Evolutionary conservation across 805 yeast species (phyloP), one percentile per base, ranked within the genome.

Genomic region (Kockiozyma suomiensis): DNA sequence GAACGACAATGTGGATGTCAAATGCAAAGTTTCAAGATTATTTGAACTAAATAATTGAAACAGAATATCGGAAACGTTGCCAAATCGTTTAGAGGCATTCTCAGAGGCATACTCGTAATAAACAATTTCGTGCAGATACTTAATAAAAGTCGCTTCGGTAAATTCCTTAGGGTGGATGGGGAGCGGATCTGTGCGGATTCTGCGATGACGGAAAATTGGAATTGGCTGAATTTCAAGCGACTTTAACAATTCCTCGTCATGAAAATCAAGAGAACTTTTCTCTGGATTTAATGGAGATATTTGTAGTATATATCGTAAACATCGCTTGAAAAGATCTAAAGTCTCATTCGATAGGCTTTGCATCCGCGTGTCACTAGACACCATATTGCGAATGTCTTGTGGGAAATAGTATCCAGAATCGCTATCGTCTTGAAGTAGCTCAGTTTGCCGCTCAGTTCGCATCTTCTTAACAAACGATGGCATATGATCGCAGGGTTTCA

Each of bases 1-100:
- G 40, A 50, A 60, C 21, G 64, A 50, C 10, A 8, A 7, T 12
- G 21, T 38, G 7, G 55, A 32, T 3, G 23, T 49, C 15, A 53
- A 41, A 4, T 25, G 25, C 35, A 2, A 1, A 12, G 45, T 33
- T 15, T 23, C 41, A 4, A 3, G 15, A 37, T 43, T 56, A 12
- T 30, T 7, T 2, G 17, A 5, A 3, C 40, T 42, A 30, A 60
- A 56, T 19, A 52, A 35, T n/a, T 26, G 35, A 15, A 12, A 13
- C 4, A 60, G 19, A 2, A 51, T 5, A 5, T 48, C 49, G 17
- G 50, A 33, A 8, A 59, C 43, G 15, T 38, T 17, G 33, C 57
- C 64, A 25, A 32, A 25, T 32, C 42, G 13, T 12, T 17, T 26
- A 25, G 50, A 46, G 3, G 50, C n/a, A 15, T 42, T 38, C 15